Percentiles rank a stretch among this genome's conserved stretches.
These are phyloP conservation scores for Tagetes patula DNA, from an alignment of 129 eudicot species.

Conservation along the genomic window DNA sequence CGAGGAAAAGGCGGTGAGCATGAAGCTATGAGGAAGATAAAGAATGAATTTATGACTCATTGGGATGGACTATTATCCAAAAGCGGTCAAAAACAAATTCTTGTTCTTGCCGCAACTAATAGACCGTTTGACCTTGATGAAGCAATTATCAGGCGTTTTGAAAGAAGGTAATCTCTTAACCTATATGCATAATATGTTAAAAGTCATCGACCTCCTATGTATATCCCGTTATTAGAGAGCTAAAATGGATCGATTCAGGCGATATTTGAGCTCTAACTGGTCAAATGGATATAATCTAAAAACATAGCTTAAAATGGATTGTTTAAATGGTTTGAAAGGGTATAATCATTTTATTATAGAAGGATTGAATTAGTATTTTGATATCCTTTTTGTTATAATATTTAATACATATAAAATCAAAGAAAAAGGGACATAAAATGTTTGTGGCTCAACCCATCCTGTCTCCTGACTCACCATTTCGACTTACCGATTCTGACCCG, in stretches of 20 bases:
- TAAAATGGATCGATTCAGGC: background rate
- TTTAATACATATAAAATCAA: background rate
- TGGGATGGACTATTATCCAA: slow-evolving; percentile 84
- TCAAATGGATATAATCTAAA: background rate
- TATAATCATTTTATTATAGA: background rate
- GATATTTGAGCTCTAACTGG: background rate
- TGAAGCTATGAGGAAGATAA: slow-evolving; percentile 96
- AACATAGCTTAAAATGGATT: too few species aligned
- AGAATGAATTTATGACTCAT: slow-evolving; percentile 86
- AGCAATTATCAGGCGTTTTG: slow-evolving; percentile 93
- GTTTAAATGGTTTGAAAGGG: background rate
- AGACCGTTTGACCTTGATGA: slow-evolving; percentile 98
- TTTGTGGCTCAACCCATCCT: too few species aligned
- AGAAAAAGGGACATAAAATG: too few species aligned
- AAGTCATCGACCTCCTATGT: background rate
- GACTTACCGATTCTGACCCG: background rate
- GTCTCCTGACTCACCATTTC: too few species aligned
- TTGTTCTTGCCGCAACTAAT: slow-evolving; percentile 97
- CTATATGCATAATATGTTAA: background rate
- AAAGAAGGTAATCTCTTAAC: slow-evolving; percentile 64
- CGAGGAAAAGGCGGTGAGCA: slow-evolving; percentile 87
- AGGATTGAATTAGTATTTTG: background rate
- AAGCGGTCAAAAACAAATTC: slow-evolving; percentile 63
- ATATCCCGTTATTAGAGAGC: background rate
- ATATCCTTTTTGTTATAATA: background rate